phyloP scores from a whole-genome alignment of 768 basidiomycete species.

The Cyclocybe aegerita region DNA sequence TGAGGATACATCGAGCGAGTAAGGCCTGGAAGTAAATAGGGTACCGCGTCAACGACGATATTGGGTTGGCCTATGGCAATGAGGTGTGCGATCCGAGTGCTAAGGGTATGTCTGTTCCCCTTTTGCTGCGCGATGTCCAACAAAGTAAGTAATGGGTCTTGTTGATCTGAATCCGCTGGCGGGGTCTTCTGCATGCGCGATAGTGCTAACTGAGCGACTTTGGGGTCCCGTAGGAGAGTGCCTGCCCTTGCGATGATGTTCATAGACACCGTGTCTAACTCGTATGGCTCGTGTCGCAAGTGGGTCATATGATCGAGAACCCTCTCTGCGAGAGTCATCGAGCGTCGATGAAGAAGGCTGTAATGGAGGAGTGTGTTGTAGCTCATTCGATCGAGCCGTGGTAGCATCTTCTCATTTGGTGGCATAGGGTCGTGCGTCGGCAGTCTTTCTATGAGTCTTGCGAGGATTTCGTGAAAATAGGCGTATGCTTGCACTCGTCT shows the following conservation, averaged over 20 bases:
- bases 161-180: not conserved
- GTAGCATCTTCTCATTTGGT: constrained; percentile 7
- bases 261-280: constrained; percentile 49
- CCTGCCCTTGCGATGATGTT: constrained; percentile 6
- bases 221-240: not conserved
- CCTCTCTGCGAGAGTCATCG: constrained; percentile 42
- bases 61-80: constrained; percentile 46
- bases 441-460: constrained; percentile 35
- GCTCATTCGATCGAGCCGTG: constrained; percentile 18
- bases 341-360: constrained; percentile 58
- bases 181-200: not conserved
- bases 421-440: constrained; percentile 16
- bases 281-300: constrained; percentile 36
- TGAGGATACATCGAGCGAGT: constrained; percentile 15
- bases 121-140: constrained; percentile 8
- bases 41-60: constrained; percentile 47
- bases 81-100: constrained; percentile 52
- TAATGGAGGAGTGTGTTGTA: constrained; percentile 71
- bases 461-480: constrained; percentile 51
- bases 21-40: constrained; percentile 56
- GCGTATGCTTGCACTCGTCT: constrained; percentile 36
- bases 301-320: constrained; percentile 58
- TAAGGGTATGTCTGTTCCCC: constrained; percentile 48
- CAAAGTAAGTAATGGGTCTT: constrained; percentile 1
- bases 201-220: not conserved